Evolutionary conservation across 129 eudicot species (phyloP).

Genomic region (Ambrosia trifida): DNA sequence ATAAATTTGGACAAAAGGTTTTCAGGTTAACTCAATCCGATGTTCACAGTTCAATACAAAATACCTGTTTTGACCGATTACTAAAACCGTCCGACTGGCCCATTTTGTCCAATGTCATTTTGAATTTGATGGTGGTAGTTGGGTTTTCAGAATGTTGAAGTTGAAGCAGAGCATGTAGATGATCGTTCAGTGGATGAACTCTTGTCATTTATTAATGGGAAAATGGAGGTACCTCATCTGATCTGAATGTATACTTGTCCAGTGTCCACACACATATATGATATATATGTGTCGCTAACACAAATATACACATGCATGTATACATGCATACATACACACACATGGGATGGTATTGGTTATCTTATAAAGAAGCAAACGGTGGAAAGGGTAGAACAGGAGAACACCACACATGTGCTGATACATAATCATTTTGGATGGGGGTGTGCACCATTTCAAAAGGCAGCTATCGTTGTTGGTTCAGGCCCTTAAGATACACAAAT

Average conservation of each 20-base stretch:
- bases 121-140: constrained; percentile 26
- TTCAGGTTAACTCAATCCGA: neutral
- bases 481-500: too few relatives aligned
- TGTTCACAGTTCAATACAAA: neutral
- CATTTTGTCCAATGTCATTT: neutral
- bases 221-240: constrained; percentile 54
- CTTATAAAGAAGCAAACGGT: too few relatives aligned
- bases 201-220: constrained; percentile 84
- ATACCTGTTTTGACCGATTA: neutral
- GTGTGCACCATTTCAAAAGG: too few relatives aligned
- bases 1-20: constrained; percentile 8
- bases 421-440: too few relatives aligned
- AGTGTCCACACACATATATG: neutral
- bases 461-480: too few relatives aligned
- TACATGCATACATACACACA: neutral
- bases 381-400: too few relatives aligned
- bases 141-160: constrained; percentile 55
- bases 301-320: neutral
- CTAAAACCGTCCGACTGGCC: neutral
- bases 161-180: constrained; percentile 73
- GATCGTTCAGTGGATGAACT: constrained; percentile 89
- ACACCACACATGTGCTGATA: too few relatives aligned
- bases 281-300: neutral
- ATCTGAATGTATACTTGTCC: constrained; percentile 18
- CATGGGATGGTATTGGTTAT: neutral